Base-by-base conservation (phyloP, 1,284 basidiomycete genomes). In the Ceratobasidium sp. region DNA sequence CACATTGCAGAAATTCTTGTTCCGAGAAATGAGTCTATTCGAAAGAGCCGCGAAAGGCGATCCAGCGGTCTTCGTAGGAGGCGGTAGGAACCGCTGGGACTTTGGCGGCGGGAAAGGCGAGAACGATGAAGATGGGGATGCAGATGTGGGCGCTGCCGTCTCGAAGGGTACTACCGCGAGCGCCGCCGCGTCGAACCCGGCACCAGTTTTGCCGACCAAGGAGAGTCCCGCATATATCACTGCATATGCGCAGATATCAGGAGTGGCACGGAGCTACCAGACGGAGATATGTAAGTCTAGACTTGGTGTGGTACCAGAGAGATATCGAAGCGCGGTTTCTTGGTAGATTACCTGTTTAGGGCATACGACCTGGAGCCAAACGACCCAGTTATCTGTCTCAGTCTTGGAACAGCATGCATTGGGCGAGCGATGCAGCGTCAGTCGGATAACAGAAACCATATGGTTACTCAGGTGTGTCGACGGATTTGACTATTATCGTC, bases 381-480 rank as follows among this genome's bases (percentile, higher is more conserved):
- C 33, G 95, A 99, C 81, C 93, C 96, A 0, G 86, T 98, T 81
- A 86, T 98, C 22, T 96, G 93, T 80, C 84, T 99, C 17, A 90
- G 88, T 45, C 86, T 97, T 6, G 93, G 92, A 0, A 90, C 96
- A 48, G 91, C 94, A 0, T 98, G 93, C 56, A 85, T 97, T 45
- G 94, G 95, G 9, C 88, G 97, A 47, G 92, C 95, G 0, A 95
- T 95, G 89, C 95, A 97, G 79, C 88, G 97, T 11, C 96, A 98
- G 81, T 91, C 93, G 6, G 97, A 99, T 83, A 99, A 99, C 81
- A 85, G 96, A 59, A 93, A 98, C 79, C 95, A 97, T 81, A 88
- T 95, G 66, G 87, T 96, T 59, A 86, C 89, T 29, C 93, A 95
- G 84, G 93, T 92, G 60, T 59, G 50, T 65, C 15, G 15, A 64